A percentile compares a stretch with the other conserved stretches of the same genome.
Conservation (phyloP, 164 flowering plant species). For the Sextonia rubra region DNA sequence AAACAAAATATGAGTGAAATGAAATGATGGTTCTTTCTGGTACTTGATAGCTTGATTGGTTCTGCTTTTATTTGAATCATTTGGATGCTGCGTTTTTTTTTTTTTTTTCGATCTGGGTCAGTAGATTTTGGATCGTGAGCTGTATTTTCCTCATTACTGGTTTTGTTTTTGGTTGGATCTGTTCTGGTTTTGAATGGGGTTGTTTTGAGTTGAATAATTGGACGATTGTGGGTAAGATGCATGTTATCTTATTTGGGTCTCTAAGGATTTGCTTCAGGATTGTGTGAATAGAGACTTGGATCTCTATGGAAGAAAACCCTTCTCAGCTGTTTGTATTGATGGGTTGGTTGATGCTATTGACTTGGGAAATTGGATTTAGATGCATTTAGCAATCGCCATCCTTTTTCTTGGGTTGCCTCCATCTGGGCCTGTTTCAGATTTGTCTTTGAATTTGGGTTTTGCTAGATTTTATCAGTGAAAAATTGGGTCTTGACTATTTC, state of each 20-base stretch:
- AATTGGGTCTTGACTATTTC: not conserved
- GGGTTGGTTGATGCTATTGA: not conserved
- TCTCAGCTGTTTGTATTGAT: not conserved
- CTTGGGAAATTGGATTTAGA: not conserved
- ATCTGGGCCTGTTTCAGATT: not conserved
- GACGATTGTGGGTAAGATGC: not conserved
- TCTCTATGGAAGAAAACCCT: slow-evolving; percentile 2
- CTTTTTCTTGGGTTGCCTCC: not conserved
- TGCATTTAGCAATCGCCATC: not conserved
- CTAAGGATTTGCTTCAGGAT: not conserved
- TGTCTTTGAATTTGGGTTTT: not conserved
- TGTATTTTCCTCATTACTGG: not conserved
- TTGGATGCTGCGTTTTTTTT: not conserved
- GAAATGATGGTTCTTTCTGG: not conserved
- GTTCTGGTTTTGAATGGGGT: not conserved
- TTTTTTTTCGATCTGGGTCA: not conserved
- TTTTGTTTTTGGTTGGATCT: slow-evolving; percentile 7
- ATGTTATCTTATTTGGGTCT: slow-evolving; percentile 8
- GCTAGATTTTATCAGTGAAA: not conserved
- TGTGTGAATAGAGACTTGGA: not conserved
- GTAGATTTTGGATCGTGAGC: not conserved
- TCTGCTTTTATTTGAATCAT: not conserved
- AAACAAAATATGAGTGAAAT: not conserved
- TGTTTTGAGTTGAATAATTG: not conserved
- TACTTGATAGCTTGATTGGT: not conserved